phyloP scores from a whole-genome alignment of 495 filamentous ascomycete genomes.

The Aspergillus sparsus region DNA sequence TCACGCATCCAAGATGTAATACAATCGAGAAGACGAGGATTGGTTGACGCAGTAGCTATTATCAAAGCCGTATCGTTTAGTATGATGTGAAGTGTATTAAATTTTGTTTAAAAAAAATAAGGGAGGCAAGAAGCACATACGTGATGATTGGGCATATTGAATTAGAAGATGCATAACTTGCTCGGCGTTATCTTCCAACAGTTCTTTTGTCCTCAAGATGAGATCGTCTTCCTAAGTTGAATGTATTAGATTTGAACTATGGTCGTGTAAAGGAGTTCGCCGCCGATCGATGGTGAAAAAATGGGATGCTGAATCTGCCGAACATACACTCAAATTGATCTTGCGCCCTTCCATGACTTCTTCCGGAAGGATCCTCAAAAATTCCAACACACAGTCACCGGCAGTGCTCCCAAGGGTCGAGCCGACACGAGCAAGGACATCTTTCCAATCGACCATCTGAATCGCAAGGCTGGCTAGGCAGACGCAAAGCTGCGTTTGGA shows the following conservation, averaged over 20 bases:
- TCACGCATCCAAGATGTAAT: conserved; percentile 96
- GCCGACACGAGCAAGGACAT: conserved; percentile 82
- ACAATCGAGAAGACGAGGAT: conserved; percentile 89
- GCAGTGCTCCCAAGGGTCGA: conserved; percentile 73
- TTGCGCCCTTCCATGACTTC: conserved; percentile 99
- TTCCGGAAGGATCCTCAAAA: conserved; percentile 93
- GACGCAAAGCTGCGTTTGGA: conserved; percentile 92
- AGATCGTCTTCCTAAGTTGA: conserved; percentile 87
- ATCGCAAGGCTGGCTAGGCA: conserved; percentile 92
- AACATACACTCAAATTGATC: conserved; percentile 95
- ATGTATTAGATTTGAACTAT: conserved; percentile 49
- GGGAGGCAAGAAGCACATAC: conserved; percentile 50
- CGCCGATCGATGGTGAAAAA: conserved; percentile 23
- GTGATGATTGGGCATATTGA: conserved; percentile 86
- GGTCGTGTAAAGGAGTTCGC: conserved; percentile 23
- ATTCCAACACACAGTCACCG: conserved; percentile 86
- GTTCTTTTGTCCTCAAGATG: conserved; percentile 72
- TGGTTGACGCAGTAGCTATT: conserved; percentile 68
- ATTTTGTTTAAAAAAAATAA: neutral
- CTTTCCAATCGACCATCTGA: conserved; percentile 94
- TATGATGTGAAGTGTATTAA: conserved; percentile 8
- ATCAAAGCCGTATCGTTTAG: conserved; percentile 4
- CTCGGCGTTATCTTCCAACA: conserved; percentile 85
- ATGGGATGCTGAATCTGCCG: conserved; percentile 46
- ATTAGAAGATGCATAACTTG: conserved; percentile 83